A percentile compares a stretch with the other conserved stretches of the same genome.
These are phyloP conservation scores for Apostasia shenzhenica DNA, from an alignment of 106 monocot genomes.

Conservation along the genomic window DNA sequence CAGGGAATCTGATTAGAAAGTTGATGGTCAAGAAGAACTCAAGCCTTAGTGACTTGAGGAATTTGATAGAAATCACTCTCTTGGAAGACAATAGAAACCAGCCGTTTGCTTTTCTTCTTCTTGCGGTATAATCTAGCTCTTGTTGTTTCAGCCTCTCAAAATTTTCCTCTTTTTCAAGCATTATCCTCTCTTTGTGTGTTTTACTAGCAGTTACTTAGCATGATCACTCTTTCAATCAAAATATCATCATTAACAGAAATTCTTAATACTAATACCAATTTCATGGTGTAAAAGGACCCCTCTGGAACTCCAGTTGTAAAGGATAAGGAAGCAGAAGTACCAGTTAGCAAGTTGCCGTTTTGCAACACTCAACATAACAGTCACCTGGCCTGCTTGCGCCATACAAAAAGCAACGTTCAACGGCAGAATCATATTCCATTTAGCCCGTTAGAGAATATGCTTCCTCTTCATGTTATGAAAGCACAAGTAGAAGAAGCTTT, in stretches of 20 bases:
- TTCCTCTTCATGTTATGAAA: slow-evolving; percentile 12
- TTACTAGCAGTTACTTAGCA: too few relatives aligned
- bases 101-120: slow-evolving; percentile 63
- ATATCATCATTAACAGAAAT: too few relatives aligned
- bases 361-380: slow-evolving; percentile 55
- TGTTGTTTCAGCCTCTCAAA: neutral
- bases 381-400: slow-evolving; percentile 65
- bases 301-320: slow-evolving; percentile 53
- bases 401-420: slow-evolving; percentile 32
- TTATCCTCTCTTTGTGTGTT: neutral
- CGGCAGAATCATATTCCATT: slow-evolving; percentile 38
- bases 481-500: neutral
- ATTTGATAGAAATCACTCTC: slow-evolving; percentile 52
- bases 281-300: slow-evolving; percentile 53
- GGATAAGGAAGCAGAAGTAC: slow-evolving; percentile 48
- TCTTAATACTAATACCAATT: too few relatives aligned
- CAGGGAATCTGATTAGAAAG: slow-evolving; percentile 50
- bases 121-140: slow-evolving; percentile 36
- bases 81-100: slow-evolving; percentile 44
- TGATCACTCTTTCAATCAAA: too few relatives aligned
- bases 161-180: neutral
- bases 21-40: slow-evolving; percentile 39
- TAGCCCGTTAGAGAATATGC: slow-evolving; percentile 59
- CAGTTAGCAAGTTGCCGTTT: slow-evolving; percentile 52
- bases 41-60: slow-evolving; percentile 51